Evolutionary conservation across 371 early-diverging fungal species (phyloP).

Genomic region (Syncephalastrum contaminatum): DNA sequence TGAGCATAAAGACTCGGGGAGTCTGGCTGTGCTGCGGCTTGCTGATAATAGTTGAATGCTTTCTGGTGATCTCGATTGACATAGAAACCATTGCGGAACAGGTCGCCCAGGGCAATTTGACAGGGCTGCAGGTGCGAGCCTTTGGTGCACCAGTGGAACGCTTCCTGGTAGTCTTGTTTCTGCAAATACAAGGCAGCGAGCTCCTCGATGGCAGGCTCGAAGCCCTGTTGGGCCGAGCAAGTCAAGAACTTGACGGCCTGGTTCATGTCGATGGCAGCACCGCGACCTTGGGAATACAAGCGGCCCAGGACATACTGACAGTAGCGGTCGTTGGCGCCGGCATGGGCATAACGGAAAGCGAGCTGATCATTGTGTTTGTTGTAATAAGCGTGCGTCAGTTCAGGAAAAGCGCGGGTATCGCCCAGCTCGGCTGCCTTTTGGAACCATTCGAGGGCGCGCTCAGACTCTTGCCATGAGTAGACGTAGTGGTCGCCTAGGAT

Average conservation of each 20-base stretch:
- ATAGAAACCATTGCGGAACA: conserved; percentile 41
- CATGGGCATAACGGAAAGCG: conserved; percentile 31
- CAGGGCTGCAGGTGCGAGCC: conserved; percentile 32
- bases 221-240: conserved; percentile 40
- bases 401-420: conserved; percentile 37
- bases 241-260: conserved; percentile 37
- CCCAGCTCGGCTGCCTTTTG: conserved; percentile 38
- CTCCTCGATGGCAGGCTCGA: conserved; percentile 43
- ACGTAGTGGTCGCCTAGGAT: conserved; percentile 43
- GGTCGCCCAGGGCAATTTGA: conserved; percentile 42
- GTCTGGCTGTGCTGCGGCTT: conserved; percentile 42
- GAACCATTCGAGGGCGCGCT: conserved; percentile 33
- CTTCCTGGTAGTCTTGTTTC: conserved; percentile 29
- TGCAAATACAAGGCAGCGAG: conserved; percentile 32
- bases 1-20: conserved; percentile 43
- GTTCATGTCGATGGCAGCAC: conserved; percentile 15
- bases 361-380: conserved; percentile 24
- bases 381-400: conserved; percentile 41
- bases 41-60: conserved; percentile 45
- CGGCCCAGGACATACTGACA: conserved; percentile 48
- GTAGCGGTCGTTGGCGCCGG: conserved; percentile 42
- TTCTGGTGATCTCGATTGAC: conserved; percentile 34
- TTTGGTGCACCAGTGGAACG: conserved; percentile 27
- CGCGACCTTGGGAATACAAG: conserved; percentile 27
- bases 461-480: conserved; percentile 28